These are phyloP conservation scores for Penicillium ochrochloron DNA, from an alignment of 495 filamentous ascomycete species.

Conservation along the genomic window DNA sequence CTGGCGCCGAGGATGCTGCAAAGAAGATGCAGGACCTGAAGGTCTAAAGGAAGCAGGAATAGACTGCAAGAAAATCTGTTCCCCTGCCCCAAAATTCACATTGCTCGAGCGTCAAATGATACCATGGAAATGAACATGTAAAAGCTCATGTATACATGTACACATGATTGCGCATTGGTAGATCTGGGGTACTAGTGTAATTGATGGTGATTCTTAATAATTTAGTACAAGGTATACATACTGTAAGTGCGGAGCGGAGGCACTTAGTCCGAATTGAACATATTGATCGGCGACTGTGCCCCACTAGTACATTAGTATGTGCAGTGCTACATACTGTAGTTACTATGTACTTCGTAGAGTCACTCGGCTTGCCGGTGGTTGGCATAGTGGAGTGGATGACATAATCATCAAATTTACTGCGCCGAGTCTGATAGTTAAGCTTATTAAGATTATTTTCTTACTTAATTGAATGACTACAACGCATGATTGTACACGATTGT, in stretches of 20 bases:
- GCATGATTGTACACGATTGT: neutral
- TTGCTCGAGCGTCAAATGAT: conserved; percentile 10
- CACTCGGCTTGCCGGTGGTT: neutral
- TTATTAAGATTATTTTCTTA: neutral
- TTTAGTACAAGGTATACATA: neutral
- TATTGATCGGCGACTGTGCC: neutral
- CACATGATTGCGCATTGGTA: neutral
- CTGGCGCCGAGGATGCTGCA: conserved; percentile 36
- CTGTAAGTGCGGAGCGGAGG: neutral
- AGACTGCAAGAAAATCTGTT: neutral
- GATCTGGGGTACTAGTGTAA: neutral
- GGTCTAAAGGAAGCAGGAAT: conserved; percentile 29
- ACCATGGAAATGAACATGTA: conserved; percentile 10
- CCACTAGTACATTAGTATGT: neutral
- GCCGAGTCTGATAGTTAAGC: neutral
- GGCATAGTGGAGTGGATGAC: neutral
- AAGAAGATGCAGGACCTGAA: conserved; percentile 48
- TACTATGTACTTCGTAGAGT: neutral
- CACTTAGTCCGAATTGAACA: neutral
- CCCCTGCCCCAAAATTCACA: neutral
- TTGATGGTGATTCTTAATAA: neutral
- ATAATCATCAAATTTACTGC: neutral
- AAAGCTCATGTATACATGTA: neutral
- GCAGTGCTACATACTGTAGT: too few relatives aligned
- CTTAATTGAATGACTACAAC: neutral